Evolutionary conservation across 169 alveolate species (phyloP).

Genomic region (Cystoisospora suis): DNA sequence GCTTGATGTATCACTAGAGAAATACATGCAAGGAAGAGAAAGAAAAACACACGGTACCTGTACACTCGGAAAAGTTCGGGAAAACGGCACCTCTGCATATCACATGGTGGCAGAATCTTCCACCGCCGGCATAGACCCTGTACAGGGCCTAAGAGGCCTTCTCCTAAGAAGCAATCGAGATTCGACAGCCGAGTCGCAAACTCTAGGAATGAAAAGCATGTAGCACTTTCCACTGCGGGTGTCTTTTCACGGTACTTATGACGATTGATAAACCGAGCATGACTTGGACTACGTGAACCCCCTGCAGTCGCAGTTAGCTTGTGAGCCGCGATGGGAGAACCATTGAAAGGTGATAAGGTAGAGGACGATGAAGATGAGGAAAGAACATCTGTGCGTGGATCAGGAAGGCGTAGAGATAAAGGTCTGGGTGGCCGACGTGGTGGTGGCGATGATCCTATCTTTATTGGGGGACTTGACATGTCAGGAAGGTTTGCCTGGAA

Average conservation of each 20-base stretch:
- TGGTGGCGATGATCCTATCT: no score
- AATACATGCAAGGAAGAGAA: not conserved
- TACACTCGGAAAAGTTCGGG: slow-evolving; percentile 7
- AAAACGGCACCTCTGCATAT: slow-evolving; percentile 17
- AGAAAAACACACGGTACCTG: slow-evolving; percentile 1
- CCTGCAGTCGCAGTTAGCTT: no score
- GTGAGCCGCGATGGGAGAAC: no score
- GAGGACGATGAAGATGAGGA: no score
- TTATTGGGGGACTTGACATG: no score
- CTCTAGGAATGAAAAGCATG: not conserved
- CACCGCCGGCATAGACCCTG: not conserved
- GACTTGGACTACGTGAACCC: slow-evolving; percentile 14
- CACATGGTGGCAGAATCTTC: not conserved
- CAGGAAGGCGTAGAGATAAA: no score
- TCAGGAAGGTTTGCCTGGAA: no score
- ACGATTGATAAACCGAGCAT: not conserved
- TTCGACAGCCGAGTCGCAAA: not conserved
- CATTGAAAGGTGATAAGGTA: no score
- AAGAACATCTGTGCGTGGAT: no score
- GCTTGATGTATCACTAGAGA: not conserved
- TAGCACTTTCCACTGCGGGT: slow-evolving; percentile 7
- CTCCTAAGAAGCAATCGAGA: not conserved
- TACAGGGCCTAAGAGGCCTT: not conserved
- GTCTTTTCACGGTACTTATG: slow-evolving; percentile 22
- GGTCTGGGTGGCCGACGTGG: no score